Conservation (phyloP, 768 basidiomycete genomes). For the Suillus sp. region DNA sequence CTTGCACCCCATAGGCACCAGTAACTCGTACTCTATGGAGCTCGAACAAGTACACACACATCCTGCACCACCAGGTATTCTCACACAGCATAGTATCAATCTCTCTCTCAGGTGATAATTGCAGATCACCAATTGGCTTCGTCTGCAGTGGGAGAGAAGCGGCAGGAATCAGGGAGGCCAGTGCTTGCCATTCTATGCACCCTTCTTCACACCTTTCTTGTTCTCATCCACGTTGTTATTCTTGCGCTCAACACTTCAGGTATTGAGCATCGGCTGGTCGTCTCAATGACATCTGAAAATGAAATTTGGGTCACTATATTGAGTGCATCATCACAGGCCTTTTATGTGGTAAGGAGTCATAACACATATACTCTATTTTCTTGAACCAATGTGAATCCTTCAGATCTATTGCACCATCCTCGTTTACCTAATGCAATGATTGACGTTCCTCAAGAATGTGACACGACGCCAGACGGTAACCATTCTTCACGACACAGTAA, state of each 20-base stretch:
- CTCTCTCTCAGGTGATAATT: background rate
- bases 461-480: conserved; percentile 18
- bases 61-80: background rate
- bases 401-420: conserved; percentile 23
- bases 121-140: background rate
- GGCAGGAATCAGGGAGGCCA: background rate
- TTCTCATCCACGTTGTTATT: conserved; percentile 7
- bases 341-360: conserved; percentile 9
- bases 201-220: conserved; percentile 4
- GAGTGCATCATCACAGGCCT: conserved; percentile 8
- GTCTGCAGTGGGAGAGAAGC: no score
- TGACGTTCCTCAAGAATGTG: conserved; percentile 14
- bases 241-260: background rate
- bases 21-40: background rate
- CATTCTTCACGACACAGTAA: conserved; percentile 21
- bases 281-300: conserved; percentile 3
- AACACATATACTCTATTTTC: conserved; percentile 2
- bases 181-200: background rate
- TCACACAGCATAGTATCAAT: background rate
- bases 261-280: conserved; percentile 10
- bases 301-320: conserved; percentile 1
- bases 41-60: background rate
- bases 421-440: conserved; percentile 24
- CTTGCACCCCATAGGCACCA: background rate
- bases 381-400: background rate